Base-by-base conservation (phyloP, 2,329 filamentous ascomycete species). In the Blastomyces emzantsi region DNA sequence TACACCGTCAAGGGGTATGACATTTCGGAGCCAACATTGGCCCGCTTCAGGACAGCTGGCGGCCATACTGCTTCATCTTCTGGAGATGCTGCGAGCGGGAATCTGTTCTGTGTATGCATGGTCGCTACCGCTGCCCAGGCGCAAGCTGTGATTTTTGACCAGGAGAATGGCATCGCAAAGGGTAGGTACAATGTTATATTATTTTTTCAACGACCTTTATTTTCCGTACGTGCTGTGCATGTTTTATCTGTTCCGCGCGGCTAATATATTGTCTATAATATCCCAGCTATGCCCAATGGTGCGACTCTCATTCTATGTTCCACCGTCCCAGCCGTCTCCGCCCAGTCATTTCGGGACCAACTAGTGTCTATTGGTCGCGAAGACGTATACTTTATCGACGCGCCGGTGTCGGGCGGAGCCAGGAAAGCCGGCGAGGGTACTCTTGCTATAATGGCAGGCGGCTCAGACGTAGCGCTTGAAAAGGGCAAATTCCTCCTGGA, bases 381-480 rank as follows among this genome's bases (percentile, higher is more conserved):
- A 1, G 89, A 92, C 70, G 81, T 92, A 39, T 77, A 80, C 60
- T 82, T 91, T 61, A 82, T 92, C 60, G 89, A 91, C 73, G 82
- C 83, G 28, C 89, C 89, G 0, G 89, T 92, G 0, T 90, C 87
- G 0, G 89, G 89, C 0, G 89, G 89, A 1, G 84, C 86, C 0
- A 79, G 82, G 11, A 81, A 88, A 43, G 88, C 88, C 1, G 87
- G 86, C 0, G 83, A 88, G 59, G 89, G 89, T 3, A 90, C 88
- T 0, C 76, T 92, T 52, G 89, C 87, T 7, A 91, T 92, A 71
- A 90, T 92, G 83, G 87, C 87, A 0, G 85, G 86, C 1, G 87
- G 81, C 0, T 77, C 82, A 0, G 79, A 83, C 0, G 79, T 78
- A 2, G 84, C 84, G 5, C 75, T 90, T 1, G 77, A 80, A 43